Evolutionary conservation across 305 asterid species (phyloP).

Genomic region (Rubia peregrina): DNA sequence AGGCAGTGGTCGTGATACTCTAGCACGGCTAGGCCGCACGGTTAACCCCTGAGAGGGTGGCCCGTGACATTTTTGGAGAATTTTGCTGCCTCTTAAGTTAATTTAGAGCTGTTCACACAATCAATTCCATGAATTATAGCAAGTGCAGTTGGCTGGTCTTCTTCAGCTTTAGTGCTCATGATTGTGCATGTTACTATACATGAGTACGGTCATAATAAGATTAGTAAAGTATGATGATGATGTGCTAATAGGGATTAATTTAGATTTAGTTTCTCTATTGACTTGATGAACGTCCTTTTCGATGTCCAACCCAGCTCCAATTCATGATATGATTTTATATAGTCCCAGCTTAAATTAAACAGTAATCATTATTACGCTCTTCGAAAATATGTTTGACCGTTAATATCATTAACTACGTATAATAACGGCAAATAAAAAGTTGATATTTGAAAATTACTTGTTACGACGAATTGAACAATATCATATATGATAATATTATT

Average conservation of each 20-base stretch:
- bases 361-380: too few relatives aligned
- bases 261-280: not conserved
- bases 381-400: too few relatives aligned
- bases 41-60: too few relatives aligned
- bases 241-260: conserved; percentile 6
- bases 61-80: too few relatives aligned
- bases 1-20: too few relatives aligned
- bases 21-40: too few relatives aligned
- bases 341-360: too few relatives aligned
- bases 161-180: conserved; percentile 12
- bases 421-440: too few relatives aligned
- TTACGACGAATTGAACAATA: too few relatives aligned
- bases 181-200: not conserved
- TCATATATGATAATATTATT: too few relatives aligned
- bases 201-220: conserved; percentile 10
- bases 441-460: too few relatives aligned
- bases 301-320: conserved; percentile 26
- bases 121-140: conserved; percentile 19
- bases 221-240: conserved; percentile 9
- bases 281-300: conserved; percentile 25
- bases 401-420: too few relatives aligned
- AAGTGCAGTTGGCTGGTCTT: conserved; percentile 27
- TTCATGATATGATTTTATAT: conserved; percentile 24
- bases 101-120: conserved; percentile 8
- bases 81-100: not conserved